Conservation (phyloP, 768 basidiomycete species). For the Imleria badia region DNA sequence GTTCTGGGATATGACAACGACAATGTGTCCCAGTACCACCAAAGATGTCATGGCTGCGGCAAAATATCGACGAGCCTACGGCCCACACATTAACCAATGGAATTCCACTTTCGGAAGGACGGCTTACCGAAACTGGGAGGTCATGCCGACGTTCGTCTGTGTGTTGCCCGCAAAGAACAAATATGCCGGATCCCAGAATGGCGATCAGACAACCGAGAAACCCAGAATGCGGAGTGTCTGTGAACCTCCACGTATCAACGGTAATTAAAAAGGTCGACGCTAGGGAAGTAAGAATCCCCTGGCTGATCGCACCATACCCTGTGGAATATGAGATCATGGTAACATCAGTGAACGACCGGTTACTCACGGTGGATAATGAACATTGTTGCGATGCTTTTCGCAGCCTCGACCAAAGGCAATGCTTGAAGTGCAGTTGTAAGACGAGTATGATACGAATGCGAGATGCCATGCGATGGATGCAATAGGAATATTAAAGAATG, state of each 20-base stretch:
- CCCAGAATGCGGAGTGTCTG: slow-evolving; percentile 7
- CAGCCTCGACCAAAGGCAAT: slow-evolving; percentile 17
- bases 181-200: slow-evolving; percentile 8
- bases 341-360: background rate
- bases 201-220: slow-evolving; percentile 20
- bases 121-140: slow-evolving; percentile 12
- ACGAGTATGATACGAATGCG: background rate
- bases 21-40: slow-evolving; percentile 8
- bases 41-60: background rate
- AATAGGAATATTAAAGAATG: slow-evolving; percentile 16
- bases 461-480: slow-evolving; percentile 1
- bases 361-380: slow-evolving; percentile 27
- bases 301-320: slow-evolving; percentile 33
- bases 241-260: slow-evolving; percentile 10
- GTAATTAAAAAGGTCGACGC: slow-evolving; percentile 7
- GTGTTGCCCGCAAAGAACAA: background rate
- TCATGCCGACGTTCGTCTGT: slow-evolving; percentile 3
- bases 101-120: background rate
- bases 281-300: slow-evolving; percentile 17
- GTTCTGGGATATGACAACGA: background rate
- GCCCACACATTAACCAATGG: background rate
- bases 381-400: slow-evolving; percentile 17
- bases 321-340: background rate
- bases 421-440: slow-evolving; percentile 12
- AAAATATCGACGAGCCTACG: slow-evolving; percentile 7